Evolutionary conservation across 805 yeast genomes (phyloP).

Genomic region (Scheffersomyces stipitis): DNA sequence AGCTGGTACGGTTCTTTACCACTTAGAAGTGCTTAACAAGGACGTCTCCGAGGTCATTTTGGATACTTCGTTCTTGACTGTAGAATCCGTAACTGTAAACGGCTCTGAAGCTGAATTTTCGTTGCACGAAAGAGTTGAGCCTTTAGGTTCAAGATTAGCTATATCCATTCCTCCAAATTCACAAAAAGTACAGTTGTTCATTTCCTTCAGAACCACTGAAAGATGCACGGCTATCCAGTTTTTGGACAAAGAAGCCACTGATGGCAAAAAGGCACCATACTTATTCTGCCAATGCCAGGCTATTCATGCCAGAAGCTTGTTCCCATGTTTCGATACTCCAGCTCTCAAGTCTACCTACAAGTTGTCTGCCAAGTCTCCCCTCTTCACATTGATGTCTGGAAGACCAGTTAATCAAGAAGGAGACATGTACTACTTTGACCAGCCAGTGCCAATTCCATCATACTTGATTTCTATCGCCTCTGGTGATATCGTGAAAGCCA

Average conservation of each 20-base stretch:
- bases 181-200: constrained; percentile 10
- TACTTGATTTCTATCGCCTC: constrained; percentile 35
- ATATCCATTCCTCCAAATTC: constrained; percentile 11
- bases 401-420: constrained; percentile 18
- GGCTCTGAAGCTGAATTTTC: constrained; percentile 10
- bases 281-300: constrained; percentile 38
- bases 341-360: constrained; percentile 28
- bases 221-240: constrained; percentile 36
- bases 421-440: constrained; percentile 24
- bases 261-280: constrained; percentile 33
- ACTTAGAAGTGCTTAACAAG: constrained; percentile 8
- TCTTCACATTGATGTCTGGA: constrained; percentile 30
- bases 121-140: constrained; percentile 13
- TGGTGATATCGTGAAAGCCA: constrained; percentile 28
- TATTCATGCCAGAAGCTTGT: constrained; percentile 35
- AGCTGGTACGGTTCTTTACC: constrained; percentile 22
- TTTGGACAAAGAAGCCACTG: constrained; percentile 20
- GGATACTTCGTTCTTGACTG: constrained; percentile 27
- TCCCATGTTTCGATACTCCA: constrained; percentile 40
- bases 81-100: constrained; percentile 19
- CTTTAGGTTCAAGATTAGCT: constrained; percentile 26
- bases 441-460: constrained; percentile 36
- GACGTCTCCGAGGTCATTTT: constrained; percentile 11
- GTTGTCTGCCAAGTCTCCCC: constrained; percentile 25
- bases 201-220: constrained; percentile 27